phyloP scores from a whole-genome alignment of 2,329 filamentous ascomycete species.

The Cyclaneusma minus region DNA sequence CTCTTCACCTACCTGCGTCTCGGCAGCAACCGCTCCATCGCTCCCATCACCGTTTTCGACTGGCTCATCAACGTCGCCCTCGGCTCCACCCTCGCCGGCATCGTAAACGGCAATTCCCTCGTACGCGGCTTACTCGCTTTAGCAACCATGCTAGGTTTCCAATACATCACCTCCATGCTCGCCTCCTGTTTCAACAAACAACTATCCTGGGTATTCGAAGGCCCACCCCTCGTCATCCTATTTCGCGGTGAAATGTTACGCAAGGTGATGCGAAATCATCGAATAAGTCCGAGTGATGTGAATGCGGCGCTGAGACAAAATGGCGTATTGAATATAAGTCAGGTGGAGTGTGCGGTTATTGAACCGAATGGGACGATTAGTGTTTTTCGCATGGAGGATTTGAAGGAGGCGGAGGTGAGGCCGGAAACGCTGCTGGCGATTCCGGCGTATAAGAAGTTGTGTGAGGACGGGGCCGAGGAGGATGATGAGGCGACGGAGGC shows the following conservation, averaged over 20 bases:
- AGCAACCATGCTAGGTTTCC: slow-evolving; percentile 3
- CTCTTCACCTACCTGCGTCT: slow-evolving; percentile 3
- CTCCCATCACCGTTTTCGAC: slow-evolving; percentile 4
- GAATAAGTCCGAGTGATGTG: slow-evolving; percentile 2
- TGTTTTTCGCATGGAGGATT: slow-evolving; percentile 2
- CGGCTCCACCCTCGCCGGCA: slow-evolving; percentile 3
- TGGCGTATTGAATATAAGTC: slow-evolving; percentile 1
- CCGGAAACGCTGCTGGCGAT: slow-evolving; percentile 2
- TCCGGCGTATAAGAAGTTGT: slow-evolving; percentile 3
- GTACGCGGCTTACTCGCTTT: slow-evolving; percentile 3
- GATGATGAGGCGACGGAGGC: slow-evolving; percentile 40
- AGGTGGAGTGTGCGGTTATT: slow-evolving; percentile 3
- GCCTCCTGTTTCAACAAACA: slow-evolving; percentile 2
- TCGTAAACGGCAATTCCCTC: slow-evolving; percentile 4
- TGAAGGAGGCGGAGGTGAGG: slow-evolving; percentile 2
- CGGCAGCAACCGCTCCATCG: slow-evolving; percentile 4
- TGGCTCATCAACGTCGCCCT: slow-evolving; percentile 3
- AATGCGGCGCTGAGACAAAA: slow-evolving; percentile 3
- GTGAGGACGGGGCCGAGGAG: too few relatives aligned
- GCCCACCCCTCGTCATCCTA: slow-evolving; percentile 2
- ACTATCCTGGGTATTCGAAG: slow-evolving; percentile 3
- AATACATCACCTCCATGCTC: slow-evolving; percentile 3
- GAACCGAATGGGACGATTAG: slow-evolving; percentile 4
- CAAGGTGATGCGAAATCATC: slow-evolving; percentile 3
- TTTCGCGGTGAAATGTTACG: slow-evolving; percentile 2